Evolutionary conservation across 116 monocot genomes (phyloP).

Genomic region (Trichopus zeylanicus): DNA sequence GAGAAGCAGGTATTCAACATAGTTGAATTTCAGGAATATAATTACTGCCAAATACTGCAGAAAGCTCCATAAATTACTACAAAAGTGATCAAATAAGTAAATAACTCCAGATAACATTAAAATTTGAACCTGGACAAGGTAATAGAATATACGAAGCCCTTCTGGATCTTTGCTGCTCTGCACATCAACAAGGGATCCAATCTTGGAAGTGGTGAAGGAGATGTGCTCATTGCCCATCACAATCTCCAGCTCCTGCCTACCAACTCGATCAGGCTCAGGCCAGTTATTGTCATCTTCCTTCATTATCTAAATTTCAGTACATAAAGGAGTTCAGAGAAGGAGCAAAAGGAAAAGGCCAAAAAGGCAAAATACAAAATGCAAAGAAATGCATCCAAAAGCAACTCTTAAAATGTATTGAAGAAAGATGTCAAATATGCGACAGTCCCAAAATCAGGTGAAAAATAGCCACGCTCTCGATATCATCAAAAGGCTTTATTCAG

Average conservation of each 20-base stretch:
- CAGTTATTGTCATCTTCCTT: constrained; percentile 98
- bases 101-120: no score
- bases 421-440: not conserved
- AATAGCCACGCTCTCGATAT: no score
- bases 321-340: constrained; percentile 1
- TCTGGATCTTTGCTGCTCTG: constrained; percentile 92
- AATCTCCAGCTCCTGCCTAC: constrained; percentile 94
- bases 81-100: no score
- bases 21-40: no score
- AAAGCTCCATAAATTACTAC: no score
- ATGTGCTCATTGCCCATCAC: constrained; percentile 98
- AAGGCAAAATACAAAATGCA: not conserved
- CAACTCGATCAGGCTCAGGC: constrained; percentile 91
- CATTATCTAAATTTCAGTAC: constrained; percentile 57
- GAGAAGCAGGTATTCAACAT: no score
- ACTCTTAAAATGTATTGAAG: not conserved
- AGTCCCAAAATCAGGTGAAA: not conserved
- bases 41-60: no score
- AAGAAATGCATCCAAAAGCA: not conserved
- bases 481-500: no score
- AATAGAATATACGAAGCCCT: constrained; percentile 93
- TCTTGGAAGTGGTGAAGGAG: constrained; percentile 97
- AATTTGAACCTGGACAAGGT: constrained; percentile 96
- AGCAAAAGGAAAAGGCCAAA: no score
- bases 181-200: constrained; percentile 92